Percentiles rank a stretch among this genome's conserved stretches.
Evolutionary conservation across 768 basidiomycete genomes (phyloP).

Genomic region (Podaxis sp.): DNA sequence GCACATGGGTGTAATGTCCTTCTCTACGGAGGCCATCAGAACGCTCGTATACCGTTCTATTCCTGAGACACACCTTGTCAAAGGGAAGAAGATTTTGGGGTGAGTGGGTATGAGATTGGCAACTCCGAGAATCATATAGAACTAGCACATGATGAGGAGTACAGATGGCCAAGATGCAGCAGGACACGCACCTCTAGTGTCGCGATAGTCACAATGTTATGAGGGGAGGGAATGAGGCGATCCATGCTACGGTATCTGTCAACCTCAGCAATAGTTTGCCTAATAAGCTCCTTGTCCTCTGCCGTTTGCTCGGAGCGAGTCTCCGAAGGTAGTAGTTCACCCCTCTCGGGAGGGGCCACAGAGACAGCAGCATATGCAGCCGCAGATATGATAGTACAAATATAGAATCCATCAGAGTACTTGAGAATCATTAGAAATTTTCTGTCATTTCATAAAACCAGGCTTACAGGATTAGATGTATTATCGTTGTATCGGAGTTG

Average conservation of each 20-base stretch:
- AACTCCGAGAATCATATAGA: slow-evolving; percentile 73
- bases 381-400: slow-evolving; percentile 81
- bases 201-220: slow-evolving; percentile 91
- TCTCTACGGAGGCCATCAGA: slow-evolving; percentile 52
- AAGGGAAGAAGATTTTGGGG: slow-evolving; percentile 75
- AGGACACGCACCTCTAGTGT: slow-evolving; percentile 74
- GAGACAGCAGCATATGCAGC: slow-evolving; percentile 81
- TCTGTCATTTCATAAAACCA: neutral
- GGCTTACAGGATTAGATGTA: slow-evolving; percentile 78
- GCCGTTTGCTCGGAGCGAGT: slow-evolving; percentile 61
- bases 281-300: slow-evolving; percentile 70
- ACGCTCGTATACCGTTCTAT: neutral
- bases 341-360: slow-evolving; percentile 74
- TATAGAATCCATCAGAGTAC: slow-evolving; percentile 92
- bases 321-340: slow-evolving; percentile 72
- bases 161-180: neutral
- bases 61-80: slow-evolving; percentile 67
- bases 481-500: slow-evolving; percentile 96
- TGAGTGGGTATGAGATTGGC: slow-evolving; percentile 80
- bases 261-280: slow-evolving; percentile 76
- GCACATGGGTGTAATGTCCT: slow-evolving; percentile 91
- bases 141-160: slow-evolving; percentile 43
- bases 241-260: slow-evolving; percentile 95
- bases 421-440: slow-evolving; percentile 27
- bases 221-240: slow-evolving; percentile 88